Percentiles rank a stretch among this genome's conserved stretches.
These are phyloP conservation scores for Nidula microcarpa DNA, from an alignment of 768 basidiomycete species.

Conservation along the genomic window DNA sequence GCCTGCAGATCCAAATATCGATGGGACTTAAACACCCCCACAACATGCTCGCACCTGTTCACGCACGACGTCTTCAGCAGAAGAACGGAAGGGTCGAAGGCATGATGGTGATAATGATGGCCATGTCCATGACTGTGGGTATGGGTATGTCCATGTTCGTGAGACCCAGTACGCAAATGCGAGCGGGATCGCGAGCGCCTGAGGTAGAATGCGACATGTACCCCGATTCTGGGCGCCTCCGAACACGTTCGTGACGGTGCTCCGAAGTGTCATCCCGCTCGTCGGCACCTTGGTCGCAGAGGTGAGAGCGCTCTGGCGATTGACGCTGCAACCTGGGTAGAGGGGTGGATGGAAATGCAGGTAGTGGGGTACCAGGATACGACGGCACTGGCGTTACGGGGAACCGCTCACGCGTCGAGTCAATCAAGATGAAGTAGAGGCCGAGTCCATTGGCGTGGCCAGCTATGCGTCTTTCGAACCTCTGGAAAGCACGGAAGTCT, in stretches of 20 bases:
- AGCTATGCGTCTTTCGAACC: constrained; percentile 43
- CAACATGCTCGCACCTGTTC: constrained; percentile 44
- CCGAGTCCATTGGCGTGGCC: constrained; percentile 61
- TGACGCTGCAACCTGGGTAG: too few species aligned
- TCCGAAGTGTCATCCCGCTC: too few species aligned
- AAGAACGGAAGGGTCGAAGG: constrained; percentile 35
- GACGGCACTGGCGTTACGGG: constrained; percentile 26
- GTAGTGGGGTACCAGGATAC: too few species aligned
- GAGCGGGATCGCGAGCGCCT: not conserved
- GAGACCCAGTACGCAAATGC: constrained; percentile 1
- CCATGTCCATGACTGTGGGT: constrained; percentile 10
- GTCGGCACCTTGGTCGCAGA: too few species aligned
- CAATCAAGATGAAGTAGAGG: constrained; percentile 60
- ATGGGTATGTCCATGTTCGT: not conserved
- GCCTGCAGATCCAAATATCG: constrained; percentile 68
- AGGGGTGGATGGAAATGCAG: not conserved
- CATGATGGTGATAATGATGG: constrained; percentile 23
- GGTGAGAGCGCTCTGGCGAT: too few species aligned
- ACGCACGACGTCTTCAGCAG: constrained; percentile 26
- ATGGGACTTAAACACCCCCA: constrained; percentile 74
- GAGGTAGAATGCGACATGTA: not conserved
- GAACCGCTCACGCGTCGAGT: constrained; percentile 58
- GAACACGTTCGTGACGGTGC: not conserved
- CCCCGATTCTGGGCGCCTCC: not conserved
- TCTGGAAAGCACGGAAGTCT: constrained; percentile 52